Base-by-base conservation (phyloP, 2,329 filamentous ascomycete species). In the Sporothrix dimorphospora region DNA sequence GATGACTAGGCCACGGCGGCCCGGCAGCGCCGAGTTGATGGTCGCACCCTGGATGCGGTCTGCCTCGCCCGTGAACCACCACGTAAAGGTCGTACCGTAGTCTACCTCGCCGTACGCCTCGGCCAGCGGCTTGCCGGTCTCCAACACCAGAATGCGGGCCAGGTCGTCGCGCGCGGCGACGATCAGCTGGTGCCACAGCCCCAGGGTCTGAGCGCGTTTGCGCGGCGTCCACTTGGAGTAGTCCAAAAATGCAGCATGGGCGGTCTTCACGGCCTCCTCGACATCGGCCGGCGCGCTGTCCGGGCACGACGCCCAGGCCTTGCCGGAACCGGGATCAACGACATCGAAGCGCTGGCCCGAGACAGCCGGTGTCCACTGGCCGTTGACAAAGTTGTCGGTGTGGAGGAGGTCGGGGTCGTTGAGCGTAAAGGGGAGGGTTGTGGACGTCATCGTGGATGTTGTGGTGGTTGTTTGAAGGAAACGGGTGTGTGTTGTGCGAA, bases 1-100 rank as follows among this genome's bases (percentile, higher is more conserved):
- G 76, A 94, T 86, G 0, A 90, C 91, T 73, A 94, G 87, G 2
- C 90, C 85, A 14, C 91, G 85, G 6, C 92, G 83, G 42, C 89
- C 88, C 0, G 91, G 88, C 0, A 87, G 81, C 0, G 91, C 83
- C 0, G 90, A 85, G 0, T 85, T 83, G 61, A 88, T 86, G 4
- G 91, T 85, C 0, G 85, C 85, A 19, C 92, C 92, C 83, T 77
- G 90, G 34, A 84, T 76, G 68, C 79, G 78, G 72, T 85, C 83
- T 4, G 85, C 84, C 75, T 86, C 85, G 12, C 84, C 83, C 0
- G 85, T 81, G 74, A 89, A 89, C 87, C 87, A 90, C 80, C 85
- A 85, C 1, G 83, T 82, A 76, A 89, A 88, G 0, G 82, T 81
- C 0, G 82, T 77, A 1, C 85, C 85, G 73, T 89, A 89, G 76